phyloP scores from a whole-genome alignment of 2,329 filamentous ascomycete genomes.

The Aspergillus fructus region DNA sequence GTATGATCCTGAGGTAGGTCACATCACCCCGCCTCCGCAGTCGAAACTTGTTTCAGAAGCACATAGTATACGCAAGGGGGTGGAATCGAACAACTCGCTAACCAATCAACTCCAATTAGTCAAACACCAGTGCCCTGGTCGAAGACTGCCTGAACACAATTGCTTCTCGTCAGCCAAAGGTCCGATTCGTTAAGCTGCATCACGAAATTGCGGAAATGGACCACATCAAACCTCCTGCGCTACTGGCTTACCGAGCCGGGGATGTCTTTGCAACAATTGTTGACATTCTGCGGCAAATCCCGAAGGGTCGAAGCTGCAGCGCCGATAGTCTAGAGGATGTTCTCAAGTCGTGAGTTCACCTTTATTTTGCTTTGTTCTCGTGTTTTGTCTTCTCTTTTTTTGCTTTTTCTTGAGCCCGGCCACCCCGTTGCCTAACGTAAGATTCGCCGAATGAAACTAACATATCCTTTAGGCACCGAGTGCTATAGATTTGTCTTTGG shows the following conservation, averaged over 20 bases:
- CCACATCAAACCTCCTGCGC: constrained; percentile 78
- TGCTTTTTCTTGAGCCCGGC: neutral
- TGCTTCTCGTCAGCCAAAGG: constrained; percentile 66
- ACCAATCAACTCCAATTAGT: constrained; percentile 44
- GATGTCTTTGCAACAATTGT: constrained; percentile 90
- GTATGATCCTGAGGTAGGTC: constrained; percentile 77
- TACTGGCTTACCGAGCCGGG: constrained; percentile 84
- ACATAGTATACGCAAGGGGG: neutral
- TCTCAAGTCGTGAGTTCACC: constrained; percentile 52
- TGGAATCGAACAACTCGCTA: neutral
- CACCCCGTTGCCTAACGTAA: neutral
- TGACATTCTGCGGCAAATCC: constrained; percentile 82
- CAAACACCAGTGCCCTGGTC: constrained; percentile 73
- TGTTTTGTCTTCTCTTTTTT: neutral
- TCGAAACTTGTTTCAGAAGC: neutral
- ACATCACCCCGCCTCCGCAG: neutral
- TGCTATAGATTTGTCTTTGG: constrained; percentile 3
- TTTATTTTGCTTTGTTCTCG: neutral
- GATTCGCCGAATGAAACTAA: neutral
- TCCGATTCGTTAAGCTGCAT: constrained; percentile 88
- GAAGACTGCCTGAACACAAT: constrained; percentile 75
- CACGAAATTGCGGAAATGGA: constrained; percentile 94
- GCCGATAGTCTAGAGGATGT: constrained; percentile 57
- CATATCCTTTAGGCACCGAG: constrained; percentile 1
- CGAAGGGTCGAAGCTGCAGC: constrained; percentile 53